These are phyloP conservation scores for Phialophora tarda DNA, from an alignment of 2,329 filamentous ascomycete genomes.

Conservation along the genomic window DNA sequence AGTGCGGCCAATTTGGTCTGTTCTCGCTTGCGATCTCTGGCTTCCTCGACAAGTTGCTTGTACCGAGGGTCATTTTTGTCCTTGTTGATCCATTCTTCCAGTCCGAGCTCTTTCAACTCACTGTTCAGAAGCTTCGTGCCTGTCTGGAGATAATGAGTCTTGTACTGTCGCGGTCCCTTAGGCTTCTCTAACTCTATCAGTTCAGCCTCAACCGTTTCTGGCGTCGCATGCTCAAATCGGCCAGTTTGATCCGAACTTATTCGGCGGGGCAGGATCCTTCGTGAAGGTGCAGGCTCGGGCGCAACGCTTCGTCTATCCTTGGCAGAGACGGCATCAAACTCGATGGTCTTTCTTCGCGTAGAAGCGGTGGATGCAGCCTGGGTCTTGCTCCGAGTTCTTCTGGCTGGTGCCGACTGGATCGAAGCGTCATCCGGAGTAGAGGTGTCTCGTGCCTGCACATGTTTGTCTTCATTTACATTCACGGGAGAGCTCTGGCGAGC, in stretches of 20 bases:
- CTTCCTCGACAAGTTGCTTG: constrained; percentile 22
- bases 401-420: constrained; percentile 11
- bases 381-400: constrained; percentile 16
- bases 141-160: constrained; percentile 16
- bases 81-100: constrained; percentile 34
- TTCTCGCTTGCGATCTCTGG: constrained; percentile 29
- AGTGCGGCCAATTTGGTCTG: constrained; percentile 25
- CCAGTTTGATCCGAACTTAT: constrained; percentile 1
- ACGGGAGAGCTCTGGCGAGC: background rate
- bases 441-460: background rate
- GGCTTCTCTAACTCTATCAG: constrained; percentile 1
- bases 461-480: no score
- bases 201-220: constrained; percentile 16
- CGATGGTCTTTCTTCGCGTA: constrained; percentile 8
- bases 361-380: background rate
- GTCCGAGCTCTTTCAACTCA: constrained; percentile 31
- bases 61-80: constrained; percentile 32
- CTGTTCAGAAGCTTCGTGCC: constrained; percentile 23
- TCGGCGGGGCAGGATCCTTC: constrained; percentile 13
- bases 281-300: constrained; percentile 23
- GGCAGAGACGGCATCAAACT: background rate
- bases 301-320: constrained; percentile 22
- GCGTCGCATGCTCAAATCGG: constrained; percentile 17
- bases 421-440: constrained; percentile 3
- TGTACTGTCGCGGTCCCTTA: constrained; percentile 14